A percentile compares a stretch with the other conserved stretches of the same genome.
Conservation (phyloP, 176 grass and related monocot genomes). For the Microstegium vimineum region DNA sequence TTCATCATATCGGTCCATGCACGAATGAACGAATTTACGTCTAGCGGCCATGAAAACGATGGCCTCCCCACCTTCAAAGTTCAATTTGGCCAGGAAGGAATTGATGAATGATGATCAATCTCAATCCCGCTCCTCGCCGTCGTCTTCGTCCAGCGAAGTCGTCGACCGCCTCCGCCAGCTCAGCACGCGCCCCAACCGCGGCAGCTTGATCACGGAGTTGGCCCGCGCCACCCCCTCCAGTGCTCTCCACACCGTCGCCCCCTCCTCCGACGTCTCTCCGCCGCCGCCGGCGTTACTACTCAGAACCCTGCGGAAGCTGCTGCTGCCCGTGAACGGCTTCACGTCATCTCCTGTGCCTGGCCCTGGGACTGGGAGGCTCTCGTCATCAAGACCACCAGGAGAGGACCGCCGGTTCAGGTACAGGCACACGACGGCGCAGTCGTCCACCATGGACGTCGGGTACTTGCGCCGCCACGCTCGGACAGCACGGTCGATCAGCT, state of each 20-base stretch:
- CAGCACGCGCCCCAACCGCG: conserved; percentile 36
- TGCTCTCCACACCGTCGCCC: conserved; percentile 42
- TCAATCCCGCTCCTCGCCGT: conserved; percentile 29
- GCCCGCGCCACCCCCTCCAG: conserved; percentile 56
- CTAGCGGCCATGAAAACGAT: neutral
- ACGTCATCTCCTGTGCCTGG: neutral
- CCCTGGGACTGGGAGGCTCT: neutral
- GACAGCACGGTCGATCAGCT: conserved; percentile 54
- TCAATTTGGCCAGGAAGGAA: too few species aligned
- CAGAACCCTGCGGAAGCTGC: conserved; percentile 53
- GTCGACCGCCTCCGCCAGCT: conserved; percentile 48
- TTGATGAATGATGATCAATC: neutral
- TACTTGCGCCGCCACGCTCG: conserved; percentile 61
- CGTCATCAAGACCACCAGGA: neutral
- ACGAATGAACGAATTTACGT: neutral
- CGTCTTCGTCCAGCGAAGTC: conserved; percentile 35
- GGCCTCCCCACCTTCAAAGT: too few species aligned
- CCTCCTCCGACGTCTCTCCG: neutral
- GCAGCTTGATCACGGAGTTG: conserved; percentile 67
- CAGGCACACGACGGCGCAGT: conserved; percentile 72
- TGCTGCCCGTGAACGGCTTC: conserved; percentile 35
- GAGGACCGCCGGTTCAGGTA: conserved; percentile 37
- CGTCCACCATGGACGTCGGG: conserved; percentile 74
- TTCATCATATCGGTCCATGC: neutral
- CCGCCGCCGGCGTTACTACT: neutral